Evolutionary conservation across 2,329 filamentous ascomycete genomes (phyloP), one percentile per base, ranked within the genome.

Genomic region (Neodidymelliopsis sp.): DNA sequence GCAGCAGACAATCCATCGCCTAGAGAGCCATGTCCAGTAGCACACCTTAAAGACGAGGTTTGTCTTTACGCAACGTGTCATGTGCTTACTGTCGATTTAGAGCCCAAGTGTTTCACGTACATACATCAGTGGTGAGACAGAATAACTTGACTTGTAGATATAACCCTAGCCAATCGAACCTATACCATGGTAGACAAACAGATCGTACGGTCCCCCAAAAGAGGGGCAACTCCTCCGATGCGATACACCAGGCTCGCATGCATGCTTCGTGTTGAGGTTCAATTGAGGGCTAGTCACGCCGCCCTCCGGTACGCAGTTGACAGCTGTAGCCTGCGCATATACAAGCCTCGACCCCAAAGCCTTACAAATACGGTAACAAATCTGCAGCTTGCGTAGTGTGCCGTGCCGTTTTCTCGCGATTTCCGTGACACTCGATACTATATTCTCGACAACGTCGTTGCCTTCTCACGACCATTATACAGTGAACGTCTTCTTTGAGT

Each of bases 191-290:
- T n/a, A n/a, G n/a, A n/a, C n/a, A n/a, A n/a, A n/a, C n/a, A n/a
- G n/a, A n/a, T n/a, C n/a, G n/a, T n/a, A n/a, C n/a, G n/a, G n/a
- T n/a, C n/a, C n/a, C n/a, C n/a, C n/a, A n/a, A n/a, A n/a, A 15
- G 31, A 28, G 33, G 6, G 41, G 37, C 25, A 36, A 20, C 15
- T 41, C 31, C 45, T 20, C 45, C 38, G 38, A 34, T 18, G 23
- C 13, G 5, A 34, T 18, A 28, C 13, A 7, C 33, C 27, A 27
- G 38, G 20, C 45, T 33, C 31, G 10, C 38, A n/a, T 43, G 45
- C 33, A 38, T 19, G 11, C 27, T 27, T 49, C 20, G 16, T 35
- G 23, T 16, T 23, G 25, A 25, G 22, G 12, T 38, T 34, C 18
- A 29, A 34, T 33, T 34, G 15, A 37, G 13, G 33, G 7, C 23